Conservation (phyloP, 169 alveolate species). For the Sarcocystis neurona region DNA sequence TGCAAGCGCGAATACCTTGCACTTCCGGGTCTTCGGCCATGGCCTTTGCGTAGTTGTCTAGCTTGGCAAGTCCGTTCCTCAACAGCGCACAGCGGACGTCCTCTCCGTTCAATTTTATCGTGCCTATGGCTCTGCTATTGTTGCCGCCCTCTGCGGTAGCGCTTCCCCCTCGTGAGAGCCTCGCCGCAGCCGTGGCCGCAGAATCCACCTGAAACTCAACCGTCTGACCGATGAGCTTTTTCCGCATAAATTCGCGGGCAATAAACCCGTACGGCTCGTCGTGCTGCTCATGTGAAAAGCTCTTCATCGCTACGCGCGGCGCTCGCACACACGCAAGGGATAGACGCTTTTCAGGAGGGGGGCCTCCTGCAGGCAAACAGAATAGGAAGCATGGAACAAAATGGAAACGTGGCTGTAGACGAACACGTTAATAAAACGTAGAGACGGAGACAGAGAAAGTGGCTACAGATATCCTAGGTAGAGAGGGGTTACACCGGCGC, state of each 20-base stretch:
- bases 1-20: too few species aligned
- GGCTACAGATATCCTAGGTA: too few species aligned
- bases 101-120: slow-evolving; percentile 23
- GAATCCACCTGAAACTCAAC: slow-evolving; percentile 57
- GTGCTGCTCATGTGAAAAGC: slow-evolving; percentile 29
- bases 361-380: slow-evolving; percentile 45
- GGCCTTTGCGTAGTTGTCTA: too few species aligned
- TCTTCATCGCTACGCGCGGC: slow-evolving; percentile 58
- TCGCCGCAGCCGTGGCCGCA: too few species aligned
- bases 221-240: slow-evolving; percentile 47
- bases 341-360: slow-evolving; percentile 58
- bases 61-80: slow-evolving; percentile 47
- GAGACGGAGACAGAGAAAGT: background rate
- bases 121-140: slow-evolving; percentile 18
- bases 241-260: slow-evolving; percentile 60
- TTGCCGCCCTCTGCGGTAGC: too few species aligned
- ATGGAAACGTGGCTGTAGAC: background rate
- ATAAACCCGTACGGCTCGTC: slow-evolving; percentile 63
- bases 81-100: slow-evolving; percentile 33
- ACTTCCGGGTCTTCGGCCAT: too few species aligned
- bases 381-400: background rate
- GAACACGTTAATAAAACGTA: background rate
- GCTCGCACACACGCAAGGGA: slow-evolving; percentile 38
- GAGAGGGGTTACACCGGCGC: too few species aligned
- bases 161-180: background rate